Evolutionary conservation across 257 asterid species (phyloP).

Genomic region (Rauvolfia tetraphylla): DNA sequence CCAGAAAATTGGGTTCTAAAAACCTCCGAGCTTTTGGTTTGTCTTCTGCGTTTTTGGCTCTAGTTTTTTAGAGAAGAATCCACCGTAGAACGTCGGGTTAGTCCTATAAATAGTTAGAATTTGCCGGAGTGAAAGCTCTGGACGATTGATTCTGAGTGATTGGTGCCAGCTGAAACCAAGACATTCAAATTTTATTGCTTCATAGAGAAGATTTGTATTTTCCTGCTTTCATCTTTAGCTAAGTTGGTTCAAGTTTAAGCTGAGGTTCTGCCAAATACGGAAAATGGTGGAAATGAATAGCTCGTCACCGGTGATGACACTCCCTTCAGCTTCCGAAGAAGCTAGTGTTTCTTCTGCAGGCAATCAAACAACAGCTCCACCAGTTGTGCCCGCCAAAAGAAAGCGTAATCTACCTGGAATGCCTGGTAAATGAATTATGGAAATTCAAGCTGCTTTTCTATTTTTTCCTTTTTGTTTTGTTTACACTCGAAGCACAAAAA

Average conservation of each 20-base stretch:
- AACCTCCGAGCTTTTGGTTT: not conserved
- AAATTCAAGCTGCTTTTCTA: not conserved
- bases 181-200: not conserved
- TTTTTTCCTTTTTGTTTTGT: not conserved
- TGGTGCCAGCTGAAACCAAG: not conserved
- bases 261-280: not conserved
- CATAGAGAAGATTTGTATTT: not conserved
- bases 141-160: not conserved
- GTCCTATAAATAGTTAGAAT: not conserved
- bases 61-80: not conserved
- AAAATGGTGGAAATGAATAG: constrained; percentile 36
- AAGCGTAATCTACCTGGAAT: constrained; percentile 90
- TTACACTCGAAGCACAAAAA: not conserved
- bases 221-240: not conserved
- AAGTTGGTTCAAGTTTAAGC: not conserved
- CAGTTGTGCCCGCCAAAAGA: constrained; percentile 41
- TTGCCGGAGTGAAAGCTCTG: not conserved
- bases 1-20: not conserved
- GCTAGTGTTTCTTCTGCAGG: constrained; percentile 25
- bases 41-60: not conserved
- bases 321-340: constrained; percentile 34
- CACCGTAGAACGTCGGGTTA: not conserved
- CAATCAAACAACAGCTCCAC: constrained; percentile 24
- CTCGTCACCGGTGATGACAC: constrained; percentile 29
- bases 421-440: constrained; percentile 55